These are phyloP conservation scores for Kurtzmaniella quercitrusa DNA, from an alignment of 1,139 yeast genomes.

Conservation along the genomic window DNA sequence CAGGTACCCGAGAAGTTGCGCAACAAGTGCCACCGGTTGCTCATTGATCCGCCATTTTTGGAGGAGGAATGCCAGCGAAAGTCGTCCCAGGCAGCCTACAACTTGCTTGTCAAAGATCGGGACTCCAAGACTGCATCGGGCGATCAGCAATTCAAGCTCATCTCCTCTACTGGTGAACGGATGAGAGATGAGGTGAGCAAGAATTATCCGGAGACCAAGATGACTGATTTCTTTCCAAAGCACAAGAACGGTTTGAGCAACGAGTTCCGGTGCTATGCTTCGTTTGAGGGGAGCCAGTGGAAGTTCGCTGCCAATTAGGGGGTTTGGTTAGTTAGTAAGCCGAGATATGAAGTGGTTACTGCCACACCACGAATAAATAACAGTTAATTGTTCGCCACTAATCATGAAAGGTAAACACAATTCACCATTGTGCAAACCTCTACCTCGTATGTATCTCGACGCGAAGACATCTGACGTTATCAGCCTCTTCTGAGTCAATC, in stretches of 20 bases:
- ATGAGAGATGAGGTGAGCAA: constrained; percentile 59
- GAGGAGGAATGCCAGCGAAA: constrained; percentile 78
- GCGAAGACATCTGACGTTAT: too few relatives aligned
- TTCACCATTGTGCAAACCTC: too few relatives aligned
- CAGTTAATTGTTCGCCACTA: neutral
- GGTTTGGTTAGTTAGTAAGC: too few relatives aligned
- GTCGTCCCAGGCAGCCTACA: constrained; percentile 65
- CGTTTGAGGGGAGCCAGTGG: constrained; percentile 51
- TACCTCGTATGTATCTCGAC: too few relatives aligned
- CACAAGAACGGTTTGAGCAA: constrained; percentile 84
- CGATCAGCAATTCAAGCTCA: constrained; percentile 43
- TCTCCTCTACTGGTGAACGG: constrained; percentile 86
- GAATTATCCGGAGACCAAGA: constrained; percentile 59
- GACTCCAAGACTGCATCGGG: constrained; percentile 35
- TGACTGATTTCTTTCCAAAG: constrained; percentile 70
- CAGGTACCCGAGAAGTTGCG: constrained; percentile 54
- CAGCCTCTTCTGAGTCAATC: too few relatives aligned
- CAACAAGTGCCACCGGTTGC: constrained; percentile 65
- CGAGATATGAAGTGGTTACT: neutral
- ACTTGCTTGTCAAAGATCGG: constrained; percentile 44
- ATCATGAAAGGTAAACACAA: too few relatives aligned
- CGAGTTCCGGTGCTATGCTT: constrained; percentile 83
- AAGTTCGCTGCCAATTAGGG: constrained; percentile 14
- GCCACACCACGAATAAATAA: neutral
- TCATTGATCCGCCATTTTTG: constrained; percentile 86